Base-by-base conservation (phyloP, 192 early-diverging fungal species). In the Geranomyces variabilis region DNA sequence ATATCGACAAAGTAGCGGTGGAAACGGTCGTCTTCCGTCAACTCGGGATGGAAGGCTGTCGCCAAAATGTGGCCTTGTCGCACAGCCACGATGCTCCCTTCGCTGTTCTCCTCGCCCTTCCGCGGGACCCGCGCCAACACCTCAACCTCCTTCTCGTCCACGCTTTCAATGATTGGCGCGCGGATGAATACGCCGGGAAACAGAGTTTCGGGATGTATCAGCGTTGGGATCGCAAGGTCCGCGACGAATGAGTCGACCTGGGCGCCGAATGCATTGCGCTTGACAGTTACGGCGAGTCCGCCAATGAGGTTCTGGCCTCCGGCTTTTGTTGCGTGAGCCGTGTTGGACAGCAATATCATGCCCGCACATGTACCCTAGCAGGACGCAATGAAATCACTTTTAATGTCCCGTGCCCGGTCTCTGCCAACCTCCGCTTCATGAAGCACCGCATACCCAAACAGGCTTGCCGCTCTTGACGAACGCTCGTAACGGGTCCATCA, bases 31-130 rank as follows among this genome's bases (percentile, higher is more conserved):
- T 99, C 97, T 15, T 73, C 68, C 7, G 97, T 99, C 62, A 99
- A 83, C 75, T 99, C 97, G 0, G 97, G 97, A 70, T 99, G 97
- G 85, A 99, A 99, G 45, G 93, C 88, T 0, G 94, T 94, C 48
- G 90, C 97, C 34, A 99, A 76, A 21, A 98, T 74, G 48, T 93
- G 86, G 55, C 86, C 90, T 69, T 97, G 93, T 68, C 82, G 85
- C 28, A 99, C 95, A 1, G 97, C 97, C 29, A 99, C 96, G 76
- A 95, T 85, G 17, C 81, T 81, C 9, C 66, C 77, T 19, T 60
- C 58, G 19, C 21, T n/a, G 26, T 15, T 28, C 51, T n/a, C 26
- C 33, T 88, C 84, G 14, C 49, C 66, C 19, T 19, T 33, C 30
- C 30, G 24, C 47, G 77, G 79, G 9, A 97, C 76, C 68, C 77